Percentiles rank a stretch among this genome's conserved stretches.
Conservation (phyloP, 129 eudicot species). For the Smallanthus sonchifolius region DNA sequence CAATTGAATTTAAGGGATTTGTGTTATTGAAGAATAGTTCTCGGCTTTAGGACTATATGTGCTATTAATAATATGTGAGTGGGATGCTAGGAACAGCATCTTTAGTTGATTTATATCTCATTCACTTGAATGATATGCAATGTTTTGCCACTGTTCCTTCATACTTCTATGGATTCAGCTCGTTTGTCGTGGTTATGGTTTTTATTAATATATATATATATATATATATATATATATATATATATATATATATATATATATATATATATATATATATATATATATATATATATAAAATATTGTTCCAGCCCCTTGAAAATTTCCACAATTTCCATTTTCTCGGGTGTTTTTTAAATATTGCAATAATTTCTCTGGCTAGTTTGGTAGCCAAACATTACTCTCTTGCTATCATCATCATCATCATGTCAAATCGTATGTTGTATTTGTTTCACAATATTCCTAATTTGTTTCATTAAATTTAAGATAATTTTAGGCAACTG, state of each 20-base stretch:
- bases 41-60: constrained; percentile 11
- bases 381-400: neutral
- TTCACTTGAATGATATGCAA: neutral
- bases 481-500: neutral
- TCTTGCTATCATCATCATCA: neutral
- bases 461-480: neutral
- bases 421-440: neutral
- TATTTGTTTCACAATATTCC: neutral
- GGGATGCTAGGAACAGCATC: neutral
- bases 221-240: no score
- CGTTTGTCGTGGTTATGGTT: neutral
- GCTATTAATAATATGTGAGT: neutral
- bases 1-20: neutral
- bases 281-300: neutral
- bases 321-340: neutral
- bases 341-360: neutral
- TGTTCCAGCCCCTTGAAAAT: neutral
- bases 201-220: no score
- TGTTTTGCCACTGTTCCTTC: neutral
- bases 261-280: no score
- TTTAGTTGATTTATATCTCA: neutral
- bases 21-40: neutral
- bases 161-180: neutral
- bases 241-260: no score
- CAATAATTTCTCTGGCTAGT: neutral